Conservation (phyloP, 257 asterid genomes). For the Nicotiana noctiflora region DNA sequence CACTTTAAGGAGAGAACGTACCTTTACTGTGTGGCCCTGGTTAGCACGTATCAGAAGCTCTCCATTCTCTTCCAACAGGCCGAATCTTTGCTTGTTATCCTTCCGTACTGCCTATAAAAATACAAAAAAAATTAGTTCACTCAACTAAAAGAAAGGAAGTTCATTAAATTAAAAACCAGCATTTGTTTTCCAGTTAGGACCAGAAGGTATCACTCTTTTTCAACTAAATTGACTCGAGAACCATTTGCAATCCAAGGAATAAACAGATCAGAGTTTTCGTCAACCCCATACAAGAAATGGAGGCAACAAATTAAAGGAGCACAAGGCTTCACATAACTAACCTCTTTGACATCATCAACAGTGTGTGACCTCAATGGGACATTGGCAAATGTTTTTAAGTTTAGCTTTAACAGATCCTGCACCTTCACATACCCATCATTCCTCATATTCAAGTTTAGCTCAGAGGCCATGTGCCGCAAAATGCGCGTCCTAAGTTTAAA, state of each 20-base stretch:
- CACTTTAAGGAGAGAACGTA: constrained; percentile 11
- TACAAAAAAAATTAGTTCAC: no score
- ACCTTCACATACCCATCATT: constrained; percentile 87
- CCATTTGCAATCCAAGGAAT: not conserved
- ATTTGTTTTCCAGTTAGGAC: not conserved
- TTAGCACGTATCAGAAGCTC: constrained; percentile 87
- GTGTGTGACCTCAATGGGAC: constrained; percentile 59
- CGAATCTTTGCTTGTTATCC: constrained; percentile 86
- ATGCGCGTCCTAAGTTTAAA: constrained; percentile 54
- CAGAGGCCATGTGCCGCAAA: constrained; percentile 87
- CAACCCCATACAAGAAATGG: not conserved
- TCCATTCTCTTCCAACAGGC: constrained; percentile 77
- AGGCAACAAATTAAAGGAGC: not conserved
- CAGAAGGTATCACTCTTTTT: not conserved
- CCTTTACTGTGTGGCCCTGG: constrained; percentile 80
- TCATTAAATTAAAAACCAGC: not conserved
- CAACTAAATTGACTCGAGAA: not conserved
- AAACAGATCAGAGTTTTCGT: not conserved
- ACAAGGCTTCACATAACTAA: constrained; percentile 17
- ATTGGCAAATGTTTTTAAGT: constrained; percentile 72
- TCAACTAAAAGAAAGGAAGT: not conserved
- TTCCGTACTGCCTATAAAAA: constrained; percentile 57
- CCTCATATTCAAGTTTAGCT: constrained; percentile 75
- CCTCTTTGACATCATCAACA: constrained; percentile 76
- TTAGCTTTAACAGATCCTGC: constrained; percentile 64